Evolutionary conservation across 148 eudicot species (phyloP), one percentile per base, ranked within the genome.

Genomic region (Chenopodium formosanum): DNA sequence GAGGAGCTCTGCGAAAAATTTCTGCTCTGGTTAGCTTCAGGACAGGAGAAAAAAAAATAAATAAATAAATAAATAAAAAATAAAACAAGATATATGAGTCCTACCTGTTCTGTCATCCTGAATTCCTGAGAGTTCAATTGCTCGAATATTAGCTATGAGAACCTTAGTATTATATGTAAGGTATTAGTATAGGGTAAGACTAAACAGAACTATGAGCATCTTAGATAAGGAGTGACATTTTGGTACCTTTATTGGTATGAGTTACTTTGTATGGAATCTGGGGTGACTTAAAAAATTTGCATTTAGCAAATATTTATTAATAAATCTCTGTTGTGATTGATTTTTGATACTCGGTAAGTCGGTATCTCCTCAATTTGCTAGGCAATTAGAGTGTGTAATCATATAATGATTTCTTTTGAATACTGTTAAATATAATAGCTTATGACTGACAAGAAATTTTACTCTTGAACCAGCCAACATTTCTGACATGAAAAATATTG

Each of bases 401-500:
- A 56, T 56, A 56, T 14, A 14, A 14, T 56, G 62, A 17, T 50
- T 50, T 7, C 4, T 7, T 47, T 32, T 8, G 19, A 56, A 40
- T 63, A 58, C 12, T 22, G 10, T 7, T 17, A 46, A 11, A 2
- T 44, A 37, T 37, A 37, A 13, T 44, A 44, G 48, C 78, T 76
- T 74, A 74, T 23, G 46, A 66, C 88, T 89, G 78, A 89, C 13
- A 68, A 48, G 1, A 37, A 37, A 37, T 37, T 37, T 5, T 62
- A 16, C 46, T 78, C 63, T 79, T 84, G 70, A 72, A 82, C 82
- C 91, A 95, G 98, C 97, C 27, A 95, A 93, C 84, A 80, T 95
- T 9, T 78, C 76, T 3, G 97, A 95, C 86, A 93, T 93, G 97
- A 90, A 83, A 73, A 93, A 92, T 77, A 80, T 93, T 69, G 97